Evolutionary conservation across 768 basidiomycete genomes (phyloP), one percentile per base, ranked within the genome.

Genomic region (Kwoniella heveanensis): DNA sequence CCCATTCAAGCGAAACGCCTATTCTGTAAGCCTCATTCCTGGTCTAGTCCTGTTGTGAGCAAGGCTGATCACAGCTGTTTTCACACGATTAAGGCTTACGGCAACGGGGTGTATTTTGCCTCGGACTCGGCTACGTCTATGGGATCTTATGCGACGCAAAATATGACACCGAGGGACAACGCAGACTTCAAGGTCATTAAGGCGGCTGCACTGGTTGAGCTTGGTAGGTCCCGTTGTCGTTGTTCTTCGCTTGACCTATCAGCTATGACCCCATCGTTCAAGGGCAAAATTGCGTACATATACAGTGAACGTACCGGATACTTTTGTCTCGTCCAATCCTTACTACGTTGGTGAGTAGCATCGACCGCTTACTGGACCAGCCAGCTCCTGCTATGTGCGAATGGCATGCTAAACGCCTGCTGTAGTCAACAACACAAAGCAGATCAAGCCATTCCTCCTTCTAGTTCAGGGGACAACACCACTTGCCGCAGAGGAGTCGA

Each of bases 71-170:
- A n/a, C n/a, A n/a, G n/a, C n/a, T n/a, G n/a, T n/a, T n/a, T n/a
- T n/a, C n/a, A n/a, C n/a, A n/a, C n/a, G n/a, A n/a, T n/a, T n/a
- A n/a, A 72, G 62, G 65, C 65, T 27, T 69, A 70, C 44, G 72
- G 72, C 3, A 27, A 73, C 32, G 72, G 72, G 0, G 72, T 73
- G 5, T 73, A 73, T 57, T 73, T 73, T 44, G 72, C 72, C 13
- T 10, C 52, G 12, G 67, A 73, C 25, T 50, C 63, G 7, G 22
- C 22, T 9, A 67, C 50, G 4, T 73, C 72, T 2, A 63, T 69
- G 64, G 29, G 48, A 12, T 8, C 24, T 10, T 67, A 67, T 37
- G 52, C 66, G 4, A 27, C 58, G 9, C 24, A 48, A 5, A 54
- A 13, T 10, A 21, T 27, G 12, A 48, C 37, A 13, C 27, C 26